phyloP scores from a whole-genome alignment of 176 grass and related monocot species.

The Aegilops umbellulata region DNA sequence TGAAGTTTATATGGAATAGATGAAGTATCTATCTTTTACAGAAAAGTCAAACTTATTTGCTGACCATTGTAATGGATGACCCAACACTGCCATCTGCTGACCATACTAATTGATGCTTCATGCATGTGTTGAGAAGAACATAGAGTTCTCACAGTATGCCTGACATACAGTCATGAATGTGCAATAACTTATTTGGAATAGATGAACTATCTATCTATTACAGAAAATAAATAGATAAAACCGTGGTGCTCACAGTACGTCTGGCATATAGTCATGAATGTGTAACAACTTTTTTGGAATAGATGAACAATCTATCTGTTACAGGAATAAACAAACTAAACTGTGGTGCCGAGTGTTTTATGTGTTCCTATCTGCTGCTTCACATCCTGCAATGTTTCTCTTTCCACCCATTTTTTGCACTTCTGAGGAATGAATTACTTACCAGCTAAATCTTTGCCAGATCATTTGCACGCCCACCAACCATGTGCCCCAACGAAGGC shows the following conservation, averaged over 20 bases:
- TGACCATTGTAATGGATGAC: background rate
- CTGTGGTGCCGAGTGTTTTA: background rate
- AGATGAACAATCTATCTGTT: slow-evolving; percentile 4
- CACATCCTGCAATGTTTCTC: slow-evolving; percentile 19
- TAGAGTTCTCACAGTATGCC: background rate
- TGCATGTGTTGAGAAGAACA: background rate
- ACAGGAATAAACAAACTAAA: background rate
- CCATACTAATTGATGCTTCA: background rate
- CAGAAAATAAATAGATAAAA: background rate
- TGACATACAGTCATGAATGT: background rate
- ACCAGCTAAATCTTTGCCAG: slow-evolving; percentile 43
- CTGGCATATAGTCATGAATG: background rate
- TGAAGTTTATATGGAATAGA: background rate
- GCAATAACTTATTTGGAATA: background rate
- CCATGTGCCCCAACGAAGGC: slow-evolving; percentile 38
- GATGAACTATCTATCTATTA: slow-evolving; percentile 9
- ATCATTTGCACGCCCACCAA: slow-evolving; percentile 34
- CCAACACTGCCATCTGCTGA: background rate
- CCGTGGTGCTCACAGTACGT: background rate
- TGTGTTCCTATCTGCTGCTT: slow-evolving; percentile 6
- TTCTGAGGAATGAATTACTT: slow-evolving; percentile 12
- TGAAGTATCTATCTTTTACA: background rate
- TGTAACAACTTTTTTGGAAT: background rate
- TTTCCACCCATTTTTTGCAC: background rate
- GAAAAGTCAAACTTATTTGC: background rate